phyloP scores from a whole-genome alignment of 176 grass and related monocot species.

The Aegilops bicornis region DNA sequence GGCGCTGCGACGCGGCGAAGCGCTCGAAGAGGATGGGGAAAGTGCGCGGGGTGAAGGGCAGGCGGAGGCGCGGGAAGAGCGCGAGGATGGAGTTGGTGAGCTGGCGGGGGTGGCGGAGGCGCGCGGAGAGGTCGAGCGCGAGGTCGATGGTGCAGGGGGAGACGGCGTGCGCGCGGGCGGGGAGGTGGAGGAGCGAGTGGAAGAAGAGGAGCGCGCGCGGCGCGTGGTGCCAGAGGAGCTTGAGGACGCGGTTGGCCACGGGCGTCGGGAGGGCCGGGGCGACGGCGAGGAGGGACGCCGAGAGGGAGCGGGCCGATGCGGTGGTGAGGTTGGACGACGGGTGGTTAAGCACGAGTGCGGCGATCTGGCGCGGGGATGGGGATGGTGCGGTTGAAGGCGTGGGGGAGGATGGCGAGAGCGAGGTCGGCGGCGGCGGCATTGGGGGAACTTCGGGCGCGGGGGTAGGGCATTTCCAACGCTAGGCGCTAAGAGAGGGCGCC shows the following conservation, averaged over 20 bases:
- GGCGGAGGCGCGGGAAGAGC: constrained; percentile 50
- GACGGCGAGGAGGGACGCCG: constrained; percentile 44
- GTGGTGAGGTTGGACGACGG: constrained; percentile 41
- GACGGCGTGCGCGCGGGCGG: constrained; percentile 35
- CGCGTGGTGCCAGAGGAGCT: constrained; percentile 72
- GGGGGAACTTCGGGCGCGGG: neutral
- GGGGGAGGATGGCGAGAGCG: neutral
- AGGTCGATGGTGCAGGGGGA: constrained; percentile 66
- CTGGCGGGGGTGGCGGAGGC: constrained; percentile 51
- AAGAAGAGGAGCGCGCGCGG: constrained; percentile 92
- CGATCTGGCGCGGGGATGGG: constrained; percentile 36
- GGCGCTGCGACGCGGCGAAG: constrained; percentile 52
- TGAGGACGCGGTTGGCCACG: constrained; percentile 63
- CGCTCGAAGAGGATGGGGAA: constrained; percentile 79
- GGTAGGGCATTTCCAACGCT: too few relatives aligned
- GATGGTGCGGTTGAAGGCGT: neutral
- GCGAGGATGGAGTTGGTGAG: constrained; percentile 56
- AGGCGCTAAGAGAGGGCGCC: too few relatives aligned
- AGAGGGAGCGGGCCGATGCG: constrained; percentile 50
- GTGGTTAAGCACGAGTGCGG: constrained; percentile 46
- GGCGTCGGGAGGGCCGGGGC: constrained; percentile 20
- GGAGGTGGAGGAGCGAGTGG: constrained; percentile 71
- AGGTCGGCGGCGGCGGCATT: constrained; percentile 17
- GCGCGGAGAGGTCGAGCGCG: constrained; percentile 75
- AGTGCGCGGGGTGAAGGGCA: constrained; percentile 70